phyloP scores from a whole-genome alignment of 2,329 filamentous ascomycete species.

The Neofusicoccum ribis region DNA sequence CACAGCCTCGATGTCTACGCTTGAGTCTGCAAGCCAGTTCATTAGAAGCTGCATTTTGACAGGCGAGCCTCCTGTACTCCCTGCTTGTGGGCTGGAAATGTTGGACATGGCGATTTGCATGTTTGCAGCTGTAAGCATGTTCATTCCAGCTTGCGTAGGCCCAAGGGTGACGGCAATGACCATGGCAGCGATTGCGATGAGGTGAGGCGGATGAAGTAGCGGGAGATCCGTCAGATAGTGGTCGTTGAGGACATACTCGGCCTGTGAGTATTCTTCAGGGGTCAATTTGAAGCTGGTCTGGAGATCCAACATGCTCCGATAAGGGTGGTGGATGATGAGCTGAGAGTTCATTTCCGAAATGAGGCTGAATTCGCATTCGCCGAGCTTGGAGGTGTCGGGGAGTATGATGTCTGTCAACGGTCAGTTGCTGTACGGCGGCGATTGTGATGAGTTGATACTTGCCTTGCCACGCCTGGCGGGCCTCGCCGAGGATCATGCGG shows the following conservation, averaged over 20 bases:
- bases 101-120: constrained; percentile 38
- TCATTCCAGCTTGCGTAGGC: constrained; percentile 57
- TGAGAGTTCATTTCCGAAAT: constrained; percentile 91
- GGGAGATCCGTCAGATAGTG: constrained; percentile 91
- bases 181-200: constrained; percentile 83
- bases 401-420: constrained; percentile 60
- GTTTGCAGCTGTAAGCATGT: constrained; percentile 44
- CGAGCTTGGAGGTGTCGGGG: constrained; percentile 76
- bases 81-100: constrained; percentile 30
- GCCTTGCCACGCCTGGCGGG: constrained; percentile 71
- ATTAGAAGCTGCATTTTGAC: constrained; percentile 67
- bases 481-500: constrained; percentile 82
- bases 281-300: constrained; percentile 68
- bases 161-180: constrained; percentile 81
- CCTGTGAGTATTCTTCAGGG: constrained; percentile 75
- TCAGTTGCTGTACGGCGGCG: constrained; percentile 20
- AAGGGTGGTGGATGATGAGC: constrained; percentile 87
- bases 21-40: constrained; percentile 82
- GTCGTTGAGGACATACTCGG: constrained; percentile 85
- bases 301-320: constrained; percentile 74
- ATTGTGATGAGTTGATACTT: neutral
- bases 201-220: constrained; percentile 79
- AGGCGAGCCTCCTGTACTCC: constrained; percentile 38
- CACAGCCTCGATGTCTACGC: constrained; percentile 78
- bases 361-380: constrained; percentile 90